Base-by-base conservation (phyloP, 768 basidiomycete species). In the Serendipita sp. region DNA sequence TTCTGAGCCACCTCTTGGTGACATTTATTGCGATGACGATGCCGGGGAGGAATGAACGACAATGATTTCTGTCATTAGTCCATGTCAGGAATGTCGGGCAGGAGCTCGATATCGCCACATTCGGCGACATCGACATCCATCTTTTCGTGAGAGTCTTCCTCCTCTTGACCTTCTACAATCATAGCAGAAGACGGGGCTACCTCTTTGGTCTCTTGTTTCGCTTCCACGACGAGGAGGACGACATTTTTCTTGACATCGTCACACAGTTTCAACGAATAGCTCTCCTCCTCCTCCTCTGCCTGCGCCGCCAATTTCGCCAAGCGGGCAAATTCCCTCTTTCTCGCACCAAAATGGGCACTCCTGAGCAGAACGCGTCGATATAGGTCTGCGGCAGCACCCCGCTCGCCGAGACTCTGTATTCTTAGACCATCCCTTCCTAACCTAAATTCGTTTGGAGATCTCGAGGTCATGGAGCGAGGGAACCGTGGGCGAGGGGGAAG, bases 11-110 rank as follows among this genome's bases (percentile, higher is more conserved):
- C 41, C 41, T 7, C 41, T 41, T 41, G 41, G 41, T 41, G 41
- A 41, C 48, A n/a, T 51, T 5, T n/a, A n/a, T 32, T 8, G 7
- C 8, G 48, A 51, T 32, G 48, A 8, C n/a, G n/a, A 8, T 7
- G 18, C n/a, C 23, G 56, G 28, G 3, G 28, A 16, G 11, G 34
- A 34, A n/a, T 35, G n/a, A 35, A 60, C 4, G 36, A 28, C 56
- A 60, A 38, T n/a, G 35, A 28, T 23, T n/a, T 36, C 35, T 30
- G 56, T 60, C 56, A 11, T 11, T 41, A 60, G 18, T 60, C 56
- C 56, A 60, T 60, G 56, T 60, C 56, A 34, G 56, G 56, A 34
- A 60, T 60, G 28, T 60, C 56, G 18, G 56, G 56, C 16, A 60
- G 36, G 8, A 60, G 56, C 35, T 60, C 56, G 36, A 60, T 60